These are phyloP conservation scores for Naganishia vaughanmartiniae DNA, from an alignment of 768 basidiomycete genomes.

Conservation along the genomic window DNA sequence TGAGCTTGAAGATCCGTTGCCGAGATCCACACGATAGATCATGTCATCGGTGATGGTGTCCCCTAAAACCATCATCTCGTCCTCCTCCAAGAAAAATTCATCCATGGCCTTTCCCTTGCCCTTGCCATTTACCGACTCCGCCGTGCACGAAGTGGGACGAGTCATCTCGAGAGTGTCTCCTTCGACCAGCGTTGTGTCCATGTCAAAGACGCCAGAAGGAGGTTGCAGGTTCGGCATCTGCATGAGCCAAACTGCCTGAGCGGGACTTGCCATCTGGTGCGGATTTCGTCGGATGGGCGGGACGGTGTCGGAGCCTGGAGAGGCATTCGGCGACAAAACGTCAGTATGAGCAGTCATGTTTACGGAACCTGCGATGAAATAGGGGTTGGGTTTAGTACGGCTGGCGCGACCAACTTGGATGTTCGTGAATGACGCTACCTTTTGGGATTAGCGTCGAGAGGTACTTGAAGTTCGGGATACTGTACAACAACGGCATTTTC, in stretches of 20 bases:
- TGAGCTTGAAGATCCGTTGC: not conserved
- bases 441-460: not conserved
- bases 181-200: not conserved
- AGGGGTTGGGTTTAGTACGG: not conserved
- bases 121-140: not conserved
- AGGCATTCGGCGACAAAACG: not conserved
- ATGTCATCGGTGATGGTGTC: not conserved
- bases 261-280: not conserved
- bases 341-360: not conserved
- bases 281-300: slow-evolving; percentile 3
- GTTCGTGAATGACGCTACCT: not conserved
- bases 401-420: not conserved
- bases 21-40: not conserved
- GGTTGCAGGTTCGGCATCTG: not conserved
- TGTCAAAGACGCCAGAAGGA: slow-evolving; percentile 20
- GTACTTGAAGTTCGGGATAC: not conserved
- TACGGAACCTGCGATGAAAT: not conserved
- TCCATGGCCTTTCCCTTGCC: slow-evolving; percentile 7
- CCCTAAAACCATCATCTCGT: not conserved
- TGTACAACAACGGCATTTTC: slow-evolving; percentile 5
- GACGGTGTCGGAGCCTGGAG: not conserved
- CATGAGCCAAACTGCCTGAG: slow-evolving; percentile 6
- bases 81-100: not conserved
- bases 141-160: no score
- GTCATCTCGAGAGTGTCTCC: not conserved